Conservation (phyloP, 1,284 basidiomycete species). For the Anthracocystis walkeri region DNA sequence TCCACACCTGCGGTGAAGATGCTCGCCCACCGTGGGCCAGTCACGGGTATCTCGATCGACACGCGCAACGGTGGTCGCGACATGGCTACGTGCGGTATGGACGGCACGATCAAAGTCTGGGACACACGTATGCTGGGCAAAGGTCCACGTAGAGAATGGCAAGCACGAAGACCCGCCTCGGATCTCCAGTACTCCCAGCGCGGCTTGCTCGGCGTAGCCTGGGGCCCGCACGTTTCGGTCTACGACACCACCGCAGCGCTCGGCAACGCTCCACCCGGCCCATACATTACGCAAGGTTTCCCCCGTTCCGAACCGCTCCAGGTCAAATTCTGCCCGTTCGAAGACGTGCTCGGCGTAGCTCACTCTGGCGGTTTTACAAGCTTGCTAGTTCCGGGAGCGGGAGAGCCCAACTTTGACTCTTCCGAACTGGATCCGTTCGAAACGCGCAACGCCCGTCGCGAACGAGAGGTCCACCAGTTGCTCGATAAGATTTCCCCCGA, state of each 20-base stretch:
- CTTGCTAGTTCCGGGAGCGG: slow-evolving; percentile 88
- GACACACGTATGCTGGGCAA: slow-evolving; percentile 95
- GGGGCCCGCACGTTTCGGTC: slow-evolving; percentile 83
- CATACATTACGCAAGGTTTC: slow-evolving; percentile 65
- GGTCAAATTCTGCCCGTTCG: slow-evolving; percentile 84
- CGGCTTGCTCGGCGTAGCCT: slow-evolving; percentile 84
- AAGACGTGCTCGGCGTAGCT: slow-evolving; percentile 86
- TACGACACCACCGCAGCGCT: slow-evolving; percentile 58
- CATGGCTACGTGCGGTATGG: slow-evolving; percentile 88
- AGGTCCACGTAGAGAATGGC: slow-evolving; percentile 81
- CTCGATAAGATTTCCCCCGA: slow-evolving; percentile 97
- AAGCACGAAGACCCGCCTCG: slow-evolving; percentile 73
- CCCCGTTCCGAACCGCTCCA: slow-evolving; percentile 75
- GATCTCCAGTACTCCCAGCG: slow-evolving; percentile 74
- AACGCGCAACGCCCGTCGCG: slow-evolving; percentile 81
- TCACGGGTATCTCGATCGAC: slow-evolving; percentile 84
- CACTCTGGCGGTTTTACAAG: slow-evolving; percentile 80
- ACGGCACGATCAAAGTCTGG: slow-evolving; percentile 92
- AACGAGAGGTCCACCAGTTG: slow-evolving; percentile 89
- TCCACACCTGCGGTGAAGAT: slow-evolving; percentile 90
- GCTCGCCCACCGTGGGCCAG: slow-evolving; percentile 89
- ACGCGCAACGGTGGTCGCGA: slow-evolving; percentile 81
- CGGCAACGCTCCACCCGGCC: slow-evolving; percentile 72
- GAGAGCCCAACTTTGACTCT: slow-evolving; percentile 95
- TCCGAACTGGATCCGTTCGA: slow-evolving; percentile 95